These are phyloP conservation scores for Hansfordia pulvinata DNA, from an alignment of 2,329 filamentous ascomycete genomes.

Conservation along the genomic window DNA sequence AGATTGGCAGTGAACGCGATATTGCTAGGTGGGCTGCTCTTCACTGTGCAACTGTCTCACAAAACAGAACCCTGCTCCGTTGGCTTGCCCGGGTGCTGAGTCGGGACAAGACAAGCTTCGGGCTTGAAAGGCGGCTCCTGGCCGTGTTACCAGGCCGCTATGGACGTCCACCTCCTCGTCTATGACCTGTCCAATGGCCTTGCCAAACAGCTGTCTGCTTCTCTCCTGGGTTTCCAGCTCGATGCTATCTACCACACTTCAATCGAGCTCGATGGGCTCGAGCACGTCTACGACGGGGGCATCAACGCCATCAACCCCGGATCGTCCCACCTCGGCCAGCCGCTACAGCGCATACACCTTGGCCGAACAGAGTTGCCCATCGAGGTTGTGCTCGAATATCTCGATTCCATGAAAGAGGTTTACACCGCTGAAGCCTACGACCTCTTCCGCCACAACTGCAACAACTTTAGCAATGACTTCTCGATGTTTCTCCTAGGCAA, in stretches of 20 bases:
- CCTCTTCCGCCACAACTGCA: constrained; percentile 85
- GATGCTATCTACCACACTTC: constrained; percentile 95
- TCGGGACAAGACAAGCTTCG: too few species aligned
- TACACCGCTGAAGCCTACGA: constrained; percentile 86
- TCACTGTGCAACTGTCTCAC: too few species aligned
- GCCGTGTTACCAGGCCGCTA: too few species aligned
- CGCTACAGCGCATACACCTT: constrained; percentile 62
- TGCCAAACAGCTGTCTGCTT: constrained; percentile 39
- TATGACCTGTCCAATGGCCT: constrained; percentile 63
- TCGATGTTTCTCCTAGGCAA: constrained; percentile 79
- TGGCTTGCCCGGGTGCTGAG: too few species aligned
- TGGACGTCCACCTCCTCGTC: constrained; percentile 67
- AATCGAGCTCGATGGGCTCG: constrained; percentile 68
- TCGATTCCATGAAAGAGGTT: constrained; percentile 68
- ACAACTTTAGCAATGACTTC: constrained; percentile 93
- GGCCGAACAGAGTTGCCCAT: constrained; percentile 67
- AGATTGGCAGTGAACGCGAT: too few species aligned
- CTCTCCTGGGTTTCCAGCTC: constrained; percentile 45
- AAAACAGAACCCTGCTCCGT: too few species aligned
- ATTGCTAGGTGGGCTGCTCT: too few species aligned
- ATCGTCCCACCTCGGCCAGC: constrained; percentile 72
- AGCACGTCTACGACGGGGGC: constrained; percentile 84
- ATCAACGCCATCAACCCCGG: constrained; percentile 73
- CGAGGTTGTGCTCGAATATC: constrained; percentile 74
- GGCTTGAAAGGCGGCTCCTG: too few species aligned